phyloP scores from a whole-genome alignment of 2,329 filamentous ascomycete species.

The Nectriaceae sp. region DNA sequence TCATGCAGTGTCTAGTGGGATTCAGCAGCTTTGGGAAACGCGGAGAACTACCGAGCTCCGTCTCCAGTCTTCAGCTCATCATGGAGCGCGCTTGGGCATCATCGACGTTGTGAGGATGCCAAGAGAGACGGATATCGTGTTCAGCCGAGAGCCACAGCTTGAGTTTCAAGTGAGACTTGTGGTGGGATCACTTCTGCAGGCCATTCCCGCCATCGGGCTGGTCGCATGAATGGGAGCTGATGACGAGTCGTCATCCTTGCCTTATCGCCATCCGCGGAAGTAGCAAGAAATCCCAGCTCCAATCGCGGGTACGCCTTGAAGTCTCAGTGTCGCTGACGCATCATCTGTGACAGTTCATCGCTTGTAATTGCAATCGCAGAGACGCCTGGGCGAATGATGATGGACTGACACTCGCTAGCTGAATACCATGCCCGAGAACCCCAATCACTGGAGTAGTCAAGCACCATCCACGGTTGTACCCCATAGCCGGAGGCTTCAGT shows the following conservation, averaged over 20 bases:
- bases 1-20: no score
- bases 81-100: background rate
- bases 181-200: conserved; percentile 7
- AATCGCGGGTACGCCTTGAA: conserved; percentile 3
- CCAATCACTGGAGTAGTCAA: no score
- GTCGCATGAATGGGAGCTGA: conserved; percentile 2
- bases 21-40: no score
- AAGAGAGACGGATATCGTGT: conserved; percentile 3
- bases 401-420: no score
- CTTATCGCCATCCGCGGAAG: conserved; percentile 12
- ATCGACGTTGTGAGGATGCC: background rate
- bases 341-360: no score
- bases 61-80: no score
- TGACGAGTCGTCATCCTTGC: background rate
- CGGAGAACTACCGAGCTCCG: no score
- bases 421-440: no score
- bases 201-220: background rate
- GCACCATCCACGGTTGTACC: no score
- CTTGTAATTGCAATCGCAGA: no score
- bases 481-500: no score
- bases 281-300: conserved; percentile 4
- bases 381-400: no score
- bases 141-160: conserved; percentile 2
- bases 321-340: conserved; percentile 3
- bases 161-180: background rate